Evolutionary conservation across 768 basidiomycete species (phyloP), one percentile per base, ranked within the genome.

Genomic region (Imleria badia): DNA sequence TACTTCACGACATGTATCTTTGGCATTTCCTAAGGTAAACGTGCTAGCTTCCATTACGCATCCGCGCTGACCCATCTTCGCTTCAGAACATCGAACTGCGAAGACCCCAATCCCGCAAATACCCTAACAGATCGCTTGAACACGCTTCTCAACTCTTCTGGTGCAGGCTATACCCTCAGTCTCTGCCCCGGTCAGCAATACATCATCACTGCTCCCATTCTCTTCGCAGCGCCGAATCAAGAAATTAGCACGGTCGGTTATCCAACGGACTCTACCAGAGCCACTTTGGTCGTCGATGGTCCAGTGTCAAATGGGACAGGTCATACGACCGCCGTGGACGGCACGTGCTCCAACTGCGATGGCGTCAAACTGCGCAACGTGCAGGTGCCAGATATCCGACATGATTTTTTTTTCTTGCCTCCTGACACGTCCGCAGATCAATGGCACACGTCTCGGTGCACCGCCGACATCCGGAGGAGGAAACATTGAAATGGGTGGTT

Each of bases 401-500:
- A 12, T 14, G 17, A 7, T 40, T 20, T 39, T 40, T 26, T n/a
- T 29, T 45, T 44, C 33, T 38, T 30, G 30, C 49, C 41, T 45
- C 11, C 53, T 53, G 36, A 47, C 41, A 23, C 23, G 11, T 48
- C 46, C 39, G 23, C 57, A 92, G 89, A 81, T 94, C 57, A 81
- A 93, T 62, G 91, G 91, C 14, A 82, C 83, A 6, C 81, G 91
- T 53, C 70, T 70, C 17, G 80, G 79, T 23, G 81, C 76, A 8
- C 60, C 77, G 38, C 79, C 84, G 1, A 78, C 77, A 0, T 56
- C 45, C 22, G 89, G 89, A 8, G 88, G 87, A 0, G 91, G 80
- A 22, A 91, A 91, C 62, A 90, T 94, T 51, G 91, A 93, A 71
- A 85, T 94, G 78, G 92, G 92, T 6, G 92, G 91, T 11, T 62